Conservation (phyloP, 176 grass and related monocot genomes). For the Bonia amplexicaulis region DNA sequence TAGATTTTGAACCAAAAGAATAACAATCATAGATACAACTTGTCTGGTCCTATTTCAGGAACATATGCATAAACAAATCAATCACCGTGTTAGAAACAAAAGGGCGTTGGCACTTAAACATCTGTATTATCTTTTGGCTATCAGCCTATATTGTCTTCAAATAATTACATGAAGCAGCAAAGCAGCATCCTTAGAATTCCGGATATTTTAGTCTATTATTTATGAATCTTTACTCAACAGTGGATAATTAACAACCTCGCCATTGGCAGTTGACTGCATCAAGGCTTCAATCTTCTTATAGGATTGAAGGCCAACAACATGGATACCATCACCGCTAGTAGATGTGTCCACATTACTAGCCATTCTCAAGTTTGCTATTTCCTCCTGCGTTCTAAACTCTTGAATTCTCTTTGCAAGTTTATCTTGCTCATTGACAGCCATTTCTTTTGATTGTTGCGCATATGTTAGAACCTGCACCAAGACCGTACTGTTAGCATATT, state of each 20-base stretch:
- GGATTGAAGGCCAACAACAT: conserved; percentile 84
- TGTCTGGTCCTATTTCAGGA: conserved; percentile 4
- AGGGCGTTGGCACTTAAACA: background rate
- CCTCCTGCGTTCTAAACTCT: conserved; percentile 87
- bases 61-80: conserved; percentile 8
- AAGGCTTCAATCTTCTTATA: conserved; percentile 93
- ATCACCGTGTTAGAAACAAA: background rate
- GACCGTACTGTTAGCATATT: conserved; percentile 24
- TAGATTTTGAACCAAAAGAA: conserved; percentile 22
- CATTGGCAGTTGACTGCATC: conserved; percentile 84
- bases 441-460: conserved; percentile 95
- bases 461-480: conserved; percentile 92
- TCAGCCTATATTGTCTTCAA: background rate
- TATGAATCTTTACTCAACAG: conserved; percentile 11
- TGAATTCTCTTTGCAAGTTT: conserved; percentile 97
- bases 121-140: conserved; percentile 6
- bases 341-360: conserved; percentile 70
- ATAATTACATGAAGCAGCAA: background rate
- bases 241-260: conserved; percentile 56
- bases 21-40: background rate
- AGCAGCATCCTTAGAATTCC: background rate
- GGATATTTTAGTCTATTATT: background rate
- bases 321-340: conserved; percentile 82
- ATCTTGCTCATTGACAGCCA: conserved; percentile 72
- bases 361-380: conserved; percentile 71